Evolutionary conservation across 495 filamentous ascomycete species (phyloP).

Genomic region (Parathielavia hyrcaniae): DNA sequence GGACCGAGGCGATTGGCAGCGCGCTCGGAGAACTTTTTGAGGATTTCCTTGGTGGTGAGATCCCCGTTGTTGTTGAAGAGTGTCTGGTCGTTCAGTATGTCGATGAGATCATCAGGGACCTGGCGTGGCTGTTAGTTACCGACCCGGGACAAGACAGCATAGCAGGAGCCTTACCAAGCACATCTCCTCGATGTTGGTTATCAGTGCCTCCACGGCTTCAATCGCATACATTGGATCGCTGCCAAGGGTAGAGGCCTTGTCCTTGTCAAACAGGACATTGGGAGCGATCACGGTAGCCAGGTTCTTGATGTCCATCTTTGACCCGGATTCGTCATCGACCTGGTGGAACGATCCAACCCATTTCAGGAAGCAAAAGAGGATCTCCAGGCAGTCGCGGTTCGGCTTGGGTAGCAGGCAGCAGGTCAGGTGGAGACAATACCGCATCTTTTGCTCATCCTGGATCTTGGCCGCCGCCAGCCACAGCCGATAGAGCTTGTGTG

Average conservation of each 20-base stretch:
- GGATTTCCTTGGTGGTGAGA: conserved; percentile 93
- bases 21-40: conserved; percentile 80
- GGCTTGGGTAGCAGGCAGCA: conserved; percentile 91
- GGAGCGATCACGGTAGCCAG: conserved; percentile 97
- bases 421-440: conserved; percentile 79
- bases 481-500: conserved; percentile 86
- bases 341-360: conserved; percentile 97
- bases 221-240: conserved; percentile 85
- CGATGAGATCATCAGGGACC: conserved; percentile 89
- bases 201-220: conserved; percentile 80
- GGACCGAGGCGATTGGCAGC: conserved; percentile 49
- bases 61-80: conserved; percentile 77
- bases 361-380: conserved; percentile 92
- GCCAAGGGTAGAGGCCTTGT: conserved; percentile 58
- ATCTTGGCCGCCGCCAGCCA: conserved; percentile 90
- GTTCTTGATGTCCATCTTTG: conserved; percentile 99
- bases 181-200: conserved; percentile 91
- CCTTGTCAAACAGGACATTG: conserved; percentile 79
- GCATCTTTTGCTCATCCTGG: conserved; percentile 71
- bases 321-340: conserved; percentile 84
- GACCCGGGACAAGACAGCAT: conserved; percentile 2
- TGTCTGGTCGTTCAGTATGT: conserved; percentile 72
- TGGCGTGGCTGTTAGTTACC: conserved; percentile 36
- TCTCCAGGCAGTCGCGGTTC: conserved; percentile 90
- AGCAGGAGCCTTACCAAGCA: conserved; percentile 64